Percentiles rank a stretch among this genome's conserved stretches.
These are phyloP conservation scores for Mollisia scopiformis DNA, from an alignment of 2,329 filamentous ascomycete species.

Conservation along the genomic window DNA sequence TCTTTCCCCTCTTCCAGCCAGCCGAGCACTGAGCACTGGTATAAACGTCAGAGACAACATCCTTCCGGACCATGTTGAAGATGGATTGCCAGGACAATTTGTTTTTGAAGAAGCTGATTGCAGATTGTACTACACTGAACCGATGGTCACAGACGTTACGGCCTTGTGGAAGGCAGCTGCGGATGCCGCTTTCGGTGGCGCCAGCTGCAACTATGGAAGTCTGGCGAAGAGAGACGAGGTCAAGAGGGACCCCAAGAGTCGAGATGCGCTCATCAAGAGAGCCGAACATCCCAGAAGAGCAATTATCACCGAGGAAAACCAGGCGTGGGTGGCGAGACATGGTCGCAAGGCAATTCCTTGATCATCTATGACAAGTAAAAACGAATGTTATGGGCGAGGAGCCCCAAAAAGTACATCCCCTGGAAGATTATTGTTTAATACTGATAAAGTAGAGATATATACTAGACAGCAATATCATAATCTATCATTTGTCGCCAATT, in stretches of 20 bases:
- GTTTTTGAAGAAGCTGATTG: conserved; percentile 63
- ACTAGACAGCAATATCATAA: too few relatives aligned
- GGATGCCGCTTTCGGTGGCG: conserved; percentile 44
- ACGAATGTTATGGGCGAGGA: too few relatives aligned
- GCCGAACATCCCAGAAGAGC: not conserved
- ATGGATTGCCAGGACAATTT: conserved; percentile 58
- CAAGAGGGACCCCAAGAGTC: not conserved
- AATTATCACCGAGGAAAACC: not conserved
- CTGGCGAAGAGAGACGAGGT: conserved; percentile 20
- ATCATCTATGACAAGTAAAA: too few relatives aligned
- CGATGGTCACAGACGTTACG: conserved; percentile 53
- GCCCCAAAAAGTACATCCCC: too few relatives aligned
- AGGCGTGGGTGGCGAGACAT: conserved; percentile 17
- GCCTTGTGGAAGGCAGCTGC: conserved; percentile 54
- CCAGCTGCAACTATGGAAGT: conserved; percentile 37
- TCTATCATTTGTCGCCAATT: too few relatives aligned
- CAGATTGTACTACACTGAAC: conserved; percentile 59
- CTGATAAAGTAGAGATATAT: too few relatives aligned
- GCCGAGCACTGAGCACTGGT: conserved; percentile 34
- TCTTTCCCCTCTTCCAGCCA: conserved; percentile 23
- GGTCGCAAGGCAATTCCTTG: conserved; percentile 17
- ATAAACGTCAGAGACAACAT: conserved; percentile 47
- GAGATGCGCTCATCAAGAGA: not conserved
- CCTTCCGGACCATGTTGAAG: conserved; percentile 33
- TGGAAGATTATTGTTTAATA: too few relatives aligned